A percentile compares a stretch with the other conserved stretches of the same genome.
Evolutionary conservation across 2,329 filamentous ascomycete genomes (phyloP).

Genomic region (Trichophaea hybrida): DNA sequence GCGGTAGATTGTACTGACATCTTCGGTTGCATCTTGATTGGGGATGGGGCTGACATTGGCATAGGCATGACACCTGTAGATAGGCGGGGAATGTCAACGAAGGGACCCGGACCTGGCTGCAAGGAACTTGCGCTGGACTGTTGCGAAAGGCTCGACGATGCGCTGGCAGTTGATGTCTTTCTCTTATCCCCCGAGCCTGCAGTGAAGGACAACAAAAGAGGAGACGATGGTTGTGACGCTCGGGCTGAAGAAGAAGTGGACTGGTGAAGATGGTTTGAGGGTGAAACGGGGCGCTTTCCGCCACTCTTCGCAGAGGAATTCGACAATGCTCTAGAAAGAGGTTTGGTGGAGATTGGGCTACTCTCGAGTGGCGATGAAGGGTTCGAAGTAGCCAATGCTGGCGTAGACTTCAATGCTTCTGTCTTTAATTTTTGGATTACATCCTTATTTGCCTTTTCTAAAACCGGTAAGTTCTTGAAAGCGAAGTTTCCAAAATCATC

Average conservation of each 20-base stretch:
- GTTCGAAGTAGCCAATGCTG: constrained; percentile 28
- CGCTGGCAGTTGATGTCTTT: constrained; percentile 65
- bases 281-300: constrained; percentile 66
- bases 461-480: constrained; percentile 91
- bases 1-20: constrained; percentile 25
- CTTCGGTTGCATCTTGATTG: constrained; percentile 40
- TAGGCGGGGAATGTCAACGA: constrained; percentile 57
- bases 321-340: constrained; percentile 54
- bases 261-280: constrained; percentile 55
- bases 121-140: constrained; percentile 52
- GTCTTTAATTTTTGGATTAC: constrained; percentile 91
- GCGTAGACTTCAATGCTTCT: constrained; percentile 58
- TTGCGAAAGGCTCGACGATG: constrained; percentile 69
- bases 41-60: constrained; percentile 38
- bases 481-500: constrained; percentile 95
- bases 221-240: constrained; percentile 70
- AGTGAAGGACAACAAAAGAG: constrained; percentile 90
- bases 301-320: constrained; percentile 72
- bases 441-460: constrained; percentile 97
- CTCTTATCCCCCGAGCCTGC: constrained; percentile 69
- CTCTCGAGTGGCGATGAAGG: constrained; percentile 52
- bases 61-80: constrained; percentile 34
- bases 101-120: constrained; percentile 45
- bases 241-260: constrained; percentile 76
- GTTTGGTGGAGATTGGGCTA: constrained; percentile 55